Evolutionary conservation across 331 rosid genomes (phyloP).

Genomic region (Pyracantha coccinea): DNA sequence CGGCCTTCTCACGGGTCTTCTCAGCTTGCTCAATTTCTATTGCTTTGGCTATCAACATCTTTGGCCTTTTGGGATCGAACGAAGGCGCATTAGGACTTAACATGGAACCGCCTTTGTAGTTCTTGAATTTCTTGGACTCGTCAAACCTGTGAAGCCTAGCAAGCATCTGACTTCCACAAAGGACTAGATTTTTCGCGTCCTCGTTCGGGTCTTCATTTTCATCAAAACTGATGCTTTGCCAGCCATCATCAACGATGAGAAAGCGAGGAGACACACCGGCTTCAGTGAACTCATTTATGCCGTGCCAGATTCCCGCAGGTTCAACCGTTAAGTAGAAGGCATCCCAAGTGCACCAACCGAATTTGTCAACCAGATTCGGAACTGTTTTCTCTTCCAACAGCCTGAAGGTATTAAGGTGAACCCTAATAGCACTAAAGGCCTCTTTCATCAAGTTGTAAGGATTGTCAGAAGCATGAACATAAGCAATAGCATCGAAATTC

Average conservation of each 20-base stretch:
- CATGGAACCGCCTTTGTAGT: conserved; percentile 50
- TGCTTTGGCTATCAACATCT: conserved; percentile 46
- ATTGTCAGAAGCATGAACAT: conserved; percentile 60
- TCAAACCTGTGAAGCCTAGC: conserved; percentile 62
- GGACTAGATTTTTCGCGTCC: conserved; percentile 50
- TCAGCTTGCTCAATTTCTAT: conserved; percentile 47
- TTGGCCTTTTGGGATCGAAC: conserved; percentile 47
- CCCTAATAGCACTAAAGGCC: conserved; percentile 63
- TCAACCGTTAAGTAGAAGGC: conserved; percentile 68
- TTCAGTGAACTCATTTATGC: conserved; percentile 47
- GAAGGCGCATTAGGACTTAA: conserved; percentile 42
- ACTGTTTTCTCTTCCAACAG: conserved; percentile 71
- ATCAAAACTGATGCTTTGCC: conserved; percentile 78
- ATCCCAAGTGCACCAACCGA: conserved; percentile 98
- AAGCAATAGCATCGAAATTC: conserved; percentile 42
- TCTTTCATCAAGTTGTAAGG: conserved; percentile 74
- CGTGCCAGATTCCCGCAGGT: conserved; percentile 58
- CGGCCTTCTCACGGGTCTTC: conserved; percentile 28
- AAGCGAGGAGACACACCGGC: conserved; percentile 67
- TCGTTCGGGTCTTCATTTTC: conserved; percentile 34
- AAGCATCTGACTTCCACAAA: conserved; percentile 71
- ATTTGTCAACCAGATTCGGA: conserved; percentile 50
- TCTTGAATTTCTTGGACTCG: conserved; percentile 60
- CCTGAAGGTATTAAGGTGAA: conserved; percentile 54
- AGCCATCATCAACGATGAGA: conserved; percentile 74